These are phyloP conservation scores for Myochromella boudieri DNA, from an alignment of 768 basidiomycete genomes.

Conservation along the genomic window DNA sequence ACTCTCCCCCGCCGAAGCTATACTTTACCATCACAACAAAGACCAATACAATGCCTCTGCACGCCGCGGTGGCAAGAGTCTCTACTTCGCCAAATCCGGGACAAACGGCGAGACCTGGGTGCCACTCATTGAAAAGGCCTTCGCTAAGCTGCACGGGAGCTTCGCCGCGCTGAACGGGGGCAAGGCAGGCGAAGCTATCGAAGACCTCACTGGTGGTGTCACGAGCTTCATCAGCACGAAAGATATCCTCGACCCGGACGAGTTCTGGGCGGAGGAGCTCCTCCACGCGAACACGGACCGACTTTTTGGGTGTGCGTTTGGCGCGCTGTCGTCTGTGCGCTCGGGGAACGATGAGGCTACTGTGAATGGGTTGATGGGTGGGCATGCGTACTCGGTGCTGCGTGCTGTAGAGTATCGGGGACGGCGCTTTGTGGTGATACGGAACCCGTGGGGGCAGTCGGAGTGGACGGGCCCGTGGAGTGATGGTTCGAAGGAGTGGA, in stretches of 20 bases:
- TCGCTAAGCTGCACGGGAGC: conserved; percentile 55
- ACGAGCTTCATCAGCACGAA: conserved; percentile 27
- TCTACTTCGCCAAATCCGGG: conserved; percentile 50
- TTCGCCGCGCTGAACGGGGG: conserved; percentile 45
- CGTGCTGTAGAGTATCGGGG: conserved; percentile 44
- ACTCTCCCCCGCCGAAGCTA: conserved; percentile 35
- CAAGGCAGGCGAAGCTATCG: conserved; percentile 46
- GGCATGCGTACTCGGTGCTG: conserved; percentile 53
- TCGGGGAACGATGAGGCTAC: conserved; percentile 22
- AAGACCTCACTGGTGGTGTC: conserved; percentile 53
- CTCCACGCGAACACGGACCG: conserved; percentile 45
- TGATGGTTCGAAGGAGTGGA: conserved; percentile 61
- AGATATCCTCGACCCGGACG: conserved; percentile 50
- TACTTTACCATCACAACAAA: conserved; percentile 50
- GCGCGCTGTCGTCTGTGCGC: conserved; percentile 28
- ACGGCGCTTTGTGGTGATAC: conserved; percentile 50
- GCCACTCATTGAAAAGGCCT: conserved; percentile 61
- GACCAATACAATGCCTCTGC: conserved; percentile 44
- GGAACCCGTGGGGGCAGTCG: conserved; percentile 52
- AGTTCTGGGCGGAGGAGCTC: conserved; percentile 53
- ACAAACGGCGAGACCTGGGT: conserved; percentile 58
- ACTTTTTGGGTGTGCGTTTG: conserved; percentile 49
- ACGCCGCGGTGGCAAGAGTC: conserved; percentile 43
- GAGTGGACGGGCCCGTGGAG: conserved; percentile 57
- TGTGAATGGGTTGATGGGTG: conserved; percentile 38